Base-by-base conservation (phyloP, 306 rosid species). In the Biancaea sappan region DNA sequence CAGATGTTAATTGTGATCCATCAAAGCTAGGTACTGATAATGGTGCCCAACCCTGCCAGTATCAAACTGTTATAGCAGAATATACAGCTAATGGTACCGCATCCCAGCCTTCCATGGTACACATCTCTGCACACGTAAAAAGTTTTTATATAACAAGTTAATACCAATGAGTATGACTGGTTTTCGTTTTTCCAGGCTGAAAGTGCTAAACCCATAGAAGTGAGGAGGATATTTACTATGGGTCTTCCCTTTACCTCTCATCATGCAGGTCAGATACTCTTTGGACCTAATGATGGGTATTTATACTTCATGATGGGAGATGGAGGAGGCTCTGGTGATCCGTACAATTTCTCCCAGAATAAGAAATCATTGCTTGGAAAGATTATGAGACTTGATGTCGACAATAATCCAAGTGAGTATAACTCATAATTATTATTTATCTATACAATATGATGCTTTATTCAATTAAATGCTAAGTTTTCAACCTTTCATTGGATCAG, bases 331-430 rank as follows among this genome's bases (percentile, higher is more conserved):
- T 0, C 16, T 11, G 97, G 89, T 35, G 98, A 95, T 92, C 96
- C 96, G 44, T 90, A 84, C 81, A 87, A 86, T 78, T 95, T 95
- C 34, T 37, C 98, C 4, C 99, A 95, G 71, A 92, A 95, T 89
- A 92, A 92, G 91, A 95, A 95, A 46, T 95, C 99, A 14, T 79
- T 95, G 87, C 98, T 95, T 8, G 99, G 99, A 62, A 95, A 95
- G 83, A 82, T 95, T 60, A 88, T 88, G 97, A 90, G 99, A 86
- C 90, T 95, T 37, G 97, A 95, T 56, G 72, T 95, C 40, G 86
- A 95, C 84, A 92, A 79, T 76, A 56, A 85, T 26, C 96, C 90
- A 54, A 90, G 99, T 95, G 47, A 79, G 98, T 81, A 40, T 32
- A 70, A 47, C 66, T 26, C 48, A 4, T 12, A 46, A 37, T 52